Evolutionary conservation across 257 asterid genomes (phyloP).

Genomic region (Linaria vulgaris): DNA sequence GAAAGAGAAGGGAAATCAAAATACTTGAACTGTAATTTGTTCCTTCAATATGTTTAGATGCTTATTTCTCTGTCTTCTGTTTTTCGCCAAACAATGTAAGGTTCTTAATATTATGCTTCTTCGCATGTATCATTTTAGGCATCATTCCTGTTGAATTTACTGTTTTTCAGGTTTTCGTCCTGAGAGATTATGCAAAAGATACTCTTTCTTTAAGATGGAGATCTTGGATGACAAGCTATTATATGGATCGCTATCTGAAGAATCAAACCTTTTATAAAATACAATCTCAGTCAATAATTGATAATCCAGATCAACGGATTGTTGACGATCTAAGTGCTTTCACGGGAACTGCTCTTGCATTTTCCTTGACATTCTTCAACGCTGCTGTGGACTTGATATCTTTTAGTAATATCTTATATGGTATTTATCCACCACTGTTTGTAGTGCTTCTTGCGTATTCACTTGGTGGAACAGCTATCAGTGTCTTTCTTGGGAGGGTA

Average conservation of each 20-base stretch:
- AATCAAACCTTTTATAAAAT: conserved; percentile 71
- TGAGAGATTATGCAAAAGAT: conserved; percentile 90
- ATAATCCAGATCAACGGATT: conserved; percentile 95
- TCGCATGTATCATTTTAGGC: background rate
- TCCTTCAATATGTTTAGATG: background rate
- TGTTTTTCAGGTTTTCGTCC: conserved; percentile 68
- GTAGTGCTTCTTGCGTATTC: conserved; percentile 77
- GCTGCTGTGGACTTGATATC: conserved; percentile 88
- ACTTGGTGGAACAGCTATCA: conserved; percentile 84
- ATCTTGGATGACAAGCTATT: conserved; percentile 89
- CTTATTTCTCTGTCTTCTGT: background rate
- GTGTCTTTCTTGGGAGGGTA: conserved; percentile 89
- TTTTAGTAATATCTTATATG: conserved; percentile 83
- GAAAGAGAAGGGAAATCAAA: background rate
- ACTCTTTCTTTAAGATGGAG: conserved; percentile 94
- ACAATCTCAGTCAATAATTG: conserved; percentile 84
- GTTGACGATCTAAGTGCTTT: conserved; percentile 92
- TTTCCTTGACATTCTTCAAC: conserved; percentile 76
- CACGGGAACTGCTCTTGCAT: conserved; percentile 87
- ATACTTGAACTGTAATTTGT: background rate
- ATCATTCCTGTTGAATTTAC: conserved; percentile 14
- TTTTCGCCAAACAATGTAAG: conserved; percentile 5
- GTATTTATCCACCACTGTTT: conserved; percentile 91
- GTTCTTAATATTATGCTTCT: conserved; percentile 5
- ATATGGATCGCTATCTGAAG: conserved; percentile 87